phyloP scores from a whole-genome alignment of 345 rosid species.

The Capsella bursapastoris region DNA sequence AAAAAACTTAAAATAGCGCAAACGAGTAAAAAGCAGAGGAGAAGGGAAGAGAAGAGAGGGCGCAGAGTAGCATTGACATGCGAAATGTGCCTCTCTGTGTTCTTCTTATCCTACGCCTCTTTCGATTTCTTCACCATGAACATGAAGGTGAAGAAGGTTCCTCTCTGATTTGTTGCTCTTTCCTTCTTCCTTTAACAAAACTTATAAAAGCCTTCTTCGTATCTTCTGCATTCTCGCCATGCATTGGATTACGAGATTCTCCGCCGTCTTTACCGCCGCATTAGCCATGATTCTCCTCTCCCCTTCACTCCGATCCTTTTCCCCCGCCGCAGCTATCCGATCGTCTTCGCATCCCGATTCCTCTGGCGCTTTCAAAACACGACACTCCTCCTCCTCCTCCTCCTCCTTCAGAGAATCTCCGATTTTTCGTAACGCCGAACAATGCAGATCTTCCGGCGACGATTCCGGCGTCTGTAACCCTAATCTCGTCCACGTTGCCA shows the following conservation, averaged over 20 bases:
- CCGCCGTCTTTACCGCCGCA: slow-evolving; percentile 59
- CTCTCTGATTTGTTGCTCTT: neutral
- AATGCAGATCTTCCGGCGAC: slow-evolving; percentile 45
- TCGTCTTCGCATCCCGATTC: slow-evolving; percentile 45
- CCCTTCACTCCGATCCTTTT: slow-evolving; percentile 51
- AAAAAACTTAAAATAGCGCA: no score
- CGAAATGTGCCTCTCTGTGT: neutral
- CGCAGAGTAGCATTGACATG: slow-evolving; percentile 1
- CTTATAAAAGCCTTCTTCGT: no score
- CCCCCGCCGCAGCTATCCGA: slow-evolving; percentile 59
- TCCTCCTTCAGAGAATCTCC: slow-evolving; percentile 52
- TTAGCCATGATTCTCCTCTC: slow-evolving; percentile 51
- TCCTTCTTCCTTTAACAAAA: neutral
- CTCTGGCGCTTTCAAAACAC: neutral
- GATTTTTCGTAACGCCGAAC: slow-evolving; percentile 55
- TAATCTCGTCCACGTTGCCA: slow-evolving; percentile 56
- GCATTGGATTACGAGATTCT: slow-evolving; percentile 60
- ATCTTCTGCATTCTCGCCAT: slow-evolving; percentile 38
- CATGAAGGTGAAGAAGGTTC: no score
- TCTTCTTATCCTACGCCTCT: neutral
- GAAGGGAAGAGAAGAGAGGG: neutral
- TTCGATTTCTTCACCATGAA: slow-evolving; percentile 9
- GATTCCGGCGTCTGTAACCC: slow-evolving; percentile 51
- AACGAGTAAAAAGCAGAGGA: neutral
- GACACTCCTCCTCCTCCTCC: slow-evolving; percentile 13